Evolutionary conservation across 768 basidiomycete species (phyloP).

Genomic region (Suillus subluteus): DNA sequence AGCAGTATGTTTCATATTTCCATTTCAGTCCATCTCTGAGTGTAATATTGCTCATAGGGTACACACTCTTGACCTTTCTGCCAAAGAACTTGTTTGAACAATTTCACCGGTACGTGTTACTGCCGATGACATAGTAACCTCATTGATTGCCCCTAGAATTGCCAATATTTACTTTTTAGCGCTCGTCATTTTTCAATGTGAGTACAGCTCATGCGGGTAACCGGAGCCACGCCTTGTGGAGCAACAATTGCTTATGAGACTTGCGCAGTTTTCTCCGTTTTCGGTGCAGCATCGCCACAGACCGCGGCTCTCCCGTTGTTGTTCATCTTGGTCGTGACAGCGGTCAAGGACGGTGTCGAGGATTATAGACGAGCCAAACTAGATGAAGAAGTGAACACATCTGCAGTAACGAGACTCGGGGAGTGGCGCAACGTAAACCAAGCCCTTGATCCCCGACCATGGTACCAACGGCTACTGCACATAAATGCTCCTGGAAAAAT

Average conservation of each 20-base stretch:
- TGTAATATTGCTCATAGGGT: slow-evolving; percentile 55
- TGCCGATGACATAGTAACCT: not conserved
- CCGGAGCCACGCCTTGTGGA: not conserved
- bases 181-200: slow-evolving; percentile 81
- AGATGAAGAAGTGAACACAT: slow-evolving; percentile 95
- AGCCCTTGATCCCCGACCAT: slow-evolving; percentile 73
- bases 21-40: not conserved
- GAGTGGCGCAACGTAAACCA: slow-evolving; percentile 93
- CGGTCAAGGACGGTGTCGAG: slow-evolving; percentile 94
- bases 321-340: slow-evolving; percentile 88
- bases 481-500: slow-evolving; percentile 74
- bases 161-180: slow-evolving; percentile 93
- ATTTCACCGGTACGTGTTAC: slow-evolving; percentile 71
- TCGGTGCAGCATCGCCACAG: slow-evolving; percentile 84
- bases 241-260: slow-evolving; percentile 15
- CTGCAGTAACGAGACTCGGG: slow-evolving; percentile 86
- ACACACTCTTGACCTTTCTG: slow-evolving; percentile 87
- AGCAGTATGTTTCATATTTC: slow-evolving; percentile 64
- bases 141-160: slow-evolving; percentile 47
- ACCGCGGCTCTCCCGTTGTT: slow-evolving; percentile 84
- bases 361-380: slow-evolving; percentile 88
- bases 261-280: slow-evolving; percentile 78
- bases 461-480: slow-evolving; percentile 74
- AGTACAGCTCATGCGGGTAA: slow-evolving; percentile 21
- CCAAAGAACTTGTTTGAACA: slow-evolving; percentile 96